Percentiles rank a stretch among this genome's conserved stretches.
Evolutionary conservation across 805 yeast genomes (phyloP).

Genomic region (Komagataella pseudopastoris): DNA sequence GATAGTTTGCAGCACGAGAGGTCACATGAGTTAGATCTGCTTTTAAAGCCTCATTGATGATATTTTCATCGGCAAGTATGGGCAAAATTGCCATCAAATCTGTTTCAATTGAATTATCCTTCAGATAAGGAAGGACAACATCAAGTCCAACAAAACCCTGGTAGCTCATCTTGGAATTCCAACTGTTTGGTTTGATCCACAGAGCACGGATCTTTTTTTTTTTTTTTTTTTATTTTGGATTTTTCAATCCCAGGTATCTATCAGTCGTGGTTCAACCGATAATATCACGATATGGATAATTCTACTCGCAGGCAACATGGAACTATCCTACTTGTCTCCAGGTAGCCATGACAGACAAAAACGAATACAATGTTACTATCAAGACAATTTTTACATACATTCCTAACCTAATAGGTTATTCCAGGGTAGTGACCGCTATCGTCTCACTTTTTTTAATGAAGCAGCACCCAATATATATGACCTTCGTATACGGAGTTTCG

Average conservation of each 20-base stretch:
- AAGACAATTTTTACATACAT: conserved; percentile 12
- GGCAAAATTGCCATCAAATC: conserved; percentile 12
- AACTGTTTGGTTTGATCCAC: background rate
- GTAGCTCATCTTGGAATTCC: background rate
- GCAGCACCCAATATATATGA: conserved; percentile 69
- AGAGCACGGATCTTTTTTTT: background rate
- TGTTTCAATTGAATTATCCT: conserved; percentile 9
- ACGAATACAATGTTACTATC: background rate
- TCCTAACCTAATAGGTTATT: conserved; percentile 86
- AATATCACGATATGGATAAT: background rate
- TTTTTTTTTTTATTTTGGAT: background rate
- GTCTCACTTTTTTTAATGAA: conserved; percentile 75
- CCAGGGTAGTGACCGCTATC: conserved; percentile 71
- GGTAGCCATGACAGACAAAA: background rate
- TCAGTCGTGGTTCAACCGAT: background rate
- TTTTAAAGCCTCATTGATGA: conserved; percentile 29
- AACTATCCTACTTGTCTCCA: background rate
- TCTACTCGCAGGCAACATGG: background rate
- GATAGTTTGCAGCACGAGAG: conserved; percentile 26
- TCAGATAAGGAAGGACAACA: conserved; percentile 10
- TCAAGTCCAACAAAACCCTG: conserved; percentile 8
- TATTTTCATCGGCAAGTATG: conserved; percentile 12
- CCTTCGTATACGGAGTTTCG: conserved; percentile 68
- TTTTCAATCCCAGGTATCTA: background rate
- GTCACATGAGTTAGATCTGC: conserved; percentile 37